phyloP scores from a whole-genome alignment of 495 filamentous ascomycete genomes.

The Aspergillus heteromorphus region DNA sequence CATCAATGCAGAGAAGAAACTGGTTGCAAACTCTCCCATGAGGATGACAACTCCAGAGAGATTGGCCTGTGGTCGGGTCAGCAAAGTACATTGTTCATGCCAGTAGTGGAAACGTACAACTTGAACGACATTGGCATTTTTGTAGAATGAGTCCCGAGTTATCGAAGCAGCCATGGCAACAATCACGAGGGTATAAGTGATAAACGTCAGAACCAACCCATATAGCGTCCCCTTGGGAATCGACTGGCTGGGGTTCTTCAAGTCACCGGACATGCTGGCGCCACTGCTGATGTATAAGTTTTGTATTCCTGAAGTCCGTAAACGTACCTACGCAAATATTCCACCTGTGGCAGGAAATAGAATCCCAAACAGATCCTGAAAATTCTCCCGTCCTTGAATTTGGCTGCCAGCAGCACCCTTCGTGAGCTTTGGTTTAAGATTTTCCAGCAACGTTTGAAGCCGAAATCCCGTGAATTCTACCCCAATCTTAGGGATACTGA shows the following conservation, averaged over 20 bases:
- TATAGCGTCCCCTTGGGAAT: constrained; percentile 79
- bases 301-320: background rate
- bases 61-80: constrained; percentile 48
- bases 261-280: constrained; percentile 87
- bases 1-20: constrained; percentile 83
- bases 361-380: constrained; percentile 81
- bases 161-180: constrained; percentile 75
- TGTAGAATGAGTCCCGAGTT: constrained; percentile 66
- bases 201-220: constrained; percentile 69
- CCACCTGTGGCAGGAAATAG: constrained; percentile 81
- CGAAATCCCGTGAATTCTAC: constrained; percentile 76
- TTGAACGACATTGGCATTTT: constrained; percentile 73
- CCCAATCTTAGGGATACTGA: constrained; percentile 52
- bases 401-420: constrained; percentile 64
- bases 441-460: constrained; percentile 60
- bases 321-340: constrained; percentile 53
- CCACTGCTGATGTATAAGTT: constrained; percentile 42
- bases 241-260: constrained; percentile 76
- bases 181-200: constrained; percentile 72
- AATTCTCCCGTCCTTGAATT: constrained; percentile 61
- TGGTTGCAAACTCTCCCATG: constrained; percentile 74
- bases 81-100: constrained; percentile 1
- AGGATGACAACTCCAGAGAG: constrained; percentile 67
- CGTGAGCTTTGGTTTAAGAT: constrained; percentile 64
- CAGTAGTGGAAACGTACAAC: constrained; percentile 39